phyloP scores from a whole-genome alignment of 768 basidiomycete genomes.

The Boletus patriciae region DNA sequence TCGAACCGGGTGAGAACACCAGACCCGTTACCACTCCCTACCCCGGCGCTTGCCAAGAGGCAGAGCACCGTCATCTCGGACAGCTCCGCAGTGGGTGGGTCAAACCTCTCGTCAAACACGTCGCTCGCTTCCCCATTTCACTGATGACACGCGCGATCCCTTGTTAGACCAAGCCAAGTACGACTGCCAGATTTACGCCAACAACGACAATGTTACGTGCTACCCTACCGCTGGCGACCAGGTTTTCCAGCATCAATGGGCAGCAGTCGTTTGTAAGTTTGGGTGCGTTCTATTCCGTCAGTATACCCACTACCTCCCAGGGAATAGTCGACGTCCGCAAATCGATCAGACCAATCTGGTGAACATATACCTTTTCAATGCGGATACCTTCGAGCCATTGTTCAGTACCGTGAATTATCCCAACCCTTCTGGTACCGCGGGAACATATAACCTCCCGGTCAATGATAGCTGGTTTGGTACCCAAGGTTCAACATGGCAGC shows the following conservation, averaged over 20 bases:
- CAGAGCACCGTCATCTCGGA: slow-evolving; percentile 31
- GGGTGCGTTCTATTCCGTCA: slow-evolving; percentile 7
- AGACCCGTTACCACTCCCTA: slow-evolving; percentile 26
- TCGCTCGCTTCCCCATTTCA: slow-evolving; percentile 5
- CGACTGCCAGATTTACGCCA: slow-evolving; percentile 55
- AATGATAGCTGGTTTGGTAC: slow-evolving; percentile 76
- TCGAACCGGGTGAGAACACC: slow-evolving; percentile 36
- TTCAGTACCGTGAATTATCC: slow-evolving; percentile 46
- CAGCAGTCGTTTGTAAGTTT: slow-evolving; percentile 76
- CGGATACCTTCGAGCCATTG: slow-evolving; percentile 55
- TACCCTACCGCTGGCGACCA: slow-evolving; percentile 57
- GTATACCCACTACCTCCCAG: slow-evolving; percentile 38
- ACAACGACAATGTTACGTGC: slow-evolving; percentile 77
- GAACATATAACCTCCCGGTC: slow-evolving; percentile 53
- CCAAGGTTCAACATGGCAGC: slow-evolving; percentile 46
- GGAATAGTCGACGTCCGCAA: slow-evolving; percentile 73
- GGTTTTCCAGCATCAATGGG: slow-evolving; percentile 73
- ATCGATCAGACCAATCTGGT: slow-evolving; percentile 62
- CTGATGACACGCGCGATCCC: slow-evolving; percentile 12
- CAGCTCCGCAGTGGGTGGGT: slow-evolving; percentile 27
- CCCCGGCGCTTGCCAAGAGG: slow-evolving; percentile 15
- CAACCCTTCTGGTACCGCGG: slow-evolving; percentile 56
- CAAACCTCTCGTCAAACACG: slow-evolving; percentile 4
- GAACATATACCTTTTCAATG: slow-evolving; percentile 77
- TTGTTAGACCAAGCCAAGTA: slow-evolving; percentile 39